Percentiles rank a stretch among this genome's conserved stretches.
These are phyloP conservation scores for Dactylonectria macrodidyma DNA, from an alignment of 2,329 filamentous ascomycete genomes.

Conservation along the genomic window DNA sequence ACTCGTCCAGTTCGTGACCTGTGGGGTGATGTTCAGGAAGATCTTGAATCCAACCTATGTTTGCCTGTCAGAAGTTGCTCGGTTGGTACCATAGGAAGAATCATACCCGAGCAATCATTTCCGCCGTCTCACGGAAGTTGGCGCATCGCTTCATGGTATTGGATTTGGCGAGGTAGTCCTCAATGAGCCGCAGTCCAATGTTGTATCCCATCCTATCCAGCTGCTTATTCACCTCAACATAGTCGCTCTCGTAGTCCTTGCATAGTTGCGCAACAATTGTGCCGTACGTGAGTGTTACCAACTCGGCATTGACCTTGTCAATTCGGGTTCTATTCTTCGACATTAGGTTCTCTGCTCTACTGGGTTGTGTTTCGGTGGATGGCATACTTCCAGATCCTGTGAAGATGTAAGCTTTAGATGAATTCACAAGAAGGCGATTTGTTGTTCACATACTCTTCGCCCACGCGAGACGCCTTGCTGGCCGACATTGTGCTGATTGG, in stretches of 20 bases:
- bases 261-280: constrained; percentile 97
- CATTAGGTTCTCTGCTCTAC: constrained; percentile 25
- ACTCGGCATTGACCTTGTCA: constrained; percentile 97
- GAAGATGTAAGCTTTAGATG: constrained; percentile 49
- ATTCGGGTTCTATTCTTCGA: constrained; percentile 80
- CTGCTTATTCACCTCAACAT: constrained; percentile 96
- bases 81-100: neutral
- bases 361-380: neutral
- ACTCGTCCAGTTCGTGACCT: constrained; percentile 94
- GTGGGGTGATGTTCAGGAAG: constrained; percentile 96
- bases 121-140: constrained; percentile 96
- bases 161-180: constrained; percentile 97
- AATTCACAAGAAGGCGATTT: constrained; percentile 19
- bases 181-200: constrained; percentile 94
- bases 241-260: constrained; percentile 96
- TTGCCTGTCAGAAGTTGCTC: constrained; percentile 34
- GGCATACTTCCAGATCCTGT: constrained; percentile 93
- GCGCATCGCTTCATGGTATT: constrained; percentile 89
- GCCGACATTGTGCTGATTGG: constrained; percentile 64
- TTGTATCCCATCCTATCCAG: constrained; percentile 99
- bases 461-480: constrained; percentile 73
- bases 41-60: constrained; percentile 96
- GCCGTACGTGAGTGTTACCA: constrained; percentile 97
- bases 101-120: constrained; percentile 91
- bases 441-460: constrained; percentile 70